Evolutionary conservation across 108 stramenopile species (phyloP), one percentile per base, ranked within the genome.

Genomic region (Conticribra guillardii): DNA sequence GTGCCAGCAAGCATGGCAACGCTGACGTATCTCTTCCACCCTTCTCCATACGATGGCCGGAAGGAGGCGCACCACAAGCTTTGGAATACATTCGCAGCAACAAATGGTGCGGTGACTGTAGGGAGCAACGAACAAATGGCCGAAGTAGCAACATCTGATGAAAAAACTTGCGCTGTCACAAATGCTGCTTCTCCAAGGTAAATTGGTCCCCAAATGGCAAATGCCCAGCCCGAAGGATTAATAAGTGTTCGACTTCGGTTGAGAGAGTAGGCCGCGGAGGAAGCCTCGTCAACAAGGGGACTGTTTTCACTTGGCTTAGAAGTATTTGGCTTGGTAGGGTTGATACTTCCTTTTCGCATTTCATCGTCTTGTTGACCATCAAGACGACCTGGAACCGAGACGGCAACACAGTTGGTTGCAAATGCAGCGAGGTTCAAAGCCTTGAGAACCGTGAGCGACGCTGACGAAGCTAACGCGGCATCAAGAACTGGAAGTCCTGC

Each of bases 151-250:
- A 78, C 29, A 49, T 73, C 67, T 18, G 65, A 61, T 26, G 79
- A 44, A 23, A 76, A 78, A 3, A 87, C 58, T 24, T 77, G 82
- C 8, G 81, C 67, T 16, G 68, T 54, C 9, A 72, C 75, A 67
- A 84, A 74, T 9, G 81, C 70, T 32, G 73, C 58, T 71, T 91
- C 90, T 28, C 90, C 90, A 11, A 89, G 47, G 71, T 79, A 91
- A 53, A 91, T 91, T 21, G 87, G 85, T 33, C 82, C 90, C 90
- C 90, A 91, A 5, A 91, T 91, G 18, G 82, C 67, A 59, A 91
- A 91, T 19, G 90, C 88, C 86, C 86, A 91, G 2, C 86, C 84
- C 22, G 86, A 77, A 46, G 90, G 90, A n/a, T 72, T 64, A 21
- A 91, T 69, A 24, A 91, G 55, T 9, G 87, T 86, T 26, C 76